phyloP scores from a whole-genome alignment of 805 yeast species.

The Lipomyces anomalus region DNA sequence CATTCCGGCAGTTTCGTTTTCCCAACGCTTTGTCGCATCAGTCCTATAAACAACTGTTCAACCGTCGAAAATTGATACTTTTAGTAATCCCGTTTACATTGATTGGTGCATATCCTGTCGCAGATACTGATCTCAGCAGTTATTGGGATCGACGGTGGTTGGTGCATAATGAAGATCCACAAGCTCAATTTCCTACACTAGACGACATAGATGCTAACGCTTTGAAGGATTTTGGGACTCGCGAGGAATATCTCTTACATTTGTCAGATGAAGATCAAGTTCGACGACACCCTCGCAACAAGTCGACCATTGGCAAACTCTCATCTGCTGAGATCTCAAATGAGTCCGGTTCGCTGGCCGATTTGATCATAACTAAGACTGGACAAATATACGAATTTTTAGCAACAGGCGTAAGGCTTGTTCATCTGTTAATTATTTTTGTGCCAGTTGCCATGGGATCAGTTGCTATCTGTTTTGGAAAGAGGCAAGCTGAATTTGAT shows the following conservation, averaged over 20 bases:
- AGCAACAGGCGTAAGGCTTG: conserved; percentile 59
- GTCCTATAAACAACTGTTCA: too few species aligned
- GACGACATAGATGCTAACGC: background rate
- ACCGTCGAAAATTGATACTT: too few species aligned
- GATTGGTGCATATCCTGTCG: too few species aligned
- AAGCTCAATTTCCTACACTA: background rate
- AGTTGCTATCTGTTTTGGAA: conserved; percentile 57
- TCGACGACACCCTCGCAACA: background rate
- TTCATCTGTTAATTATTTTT: conserved; percentile 61
- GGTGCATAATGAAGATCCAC: background rate
- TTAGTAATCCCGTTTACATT: too few species aligned
- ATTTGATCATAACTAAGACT: background rate
- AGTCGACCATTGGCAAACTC: background rate
- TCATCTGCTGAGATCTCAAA: background rate
- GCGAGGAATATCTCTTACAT: conserved; percentile 18
- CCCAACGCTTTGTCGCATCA: too few species aligned
- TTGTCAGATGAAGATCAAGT: conserved; percentile 6
- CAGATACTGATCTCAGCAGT: too few species aligned
- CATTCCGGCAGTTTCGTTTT: too few species aligned
- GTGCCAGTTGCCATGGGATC: conserved; percentile 58
- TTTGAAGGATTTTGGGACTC: conserved; percentile 1
- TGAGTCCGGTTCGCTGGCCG: background rate
- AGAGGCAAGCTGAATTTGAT: conserved; percentile 29
- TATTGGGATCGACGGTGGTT: too few species aligned
- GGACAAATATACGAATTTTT: conserved; percentile 49